Percentiles rank a stretch among this genome's conserved stretches.
Conservation (phyloP, 768 basidiomycete genomes). For the Podaxis mareebaensis region DNA sequence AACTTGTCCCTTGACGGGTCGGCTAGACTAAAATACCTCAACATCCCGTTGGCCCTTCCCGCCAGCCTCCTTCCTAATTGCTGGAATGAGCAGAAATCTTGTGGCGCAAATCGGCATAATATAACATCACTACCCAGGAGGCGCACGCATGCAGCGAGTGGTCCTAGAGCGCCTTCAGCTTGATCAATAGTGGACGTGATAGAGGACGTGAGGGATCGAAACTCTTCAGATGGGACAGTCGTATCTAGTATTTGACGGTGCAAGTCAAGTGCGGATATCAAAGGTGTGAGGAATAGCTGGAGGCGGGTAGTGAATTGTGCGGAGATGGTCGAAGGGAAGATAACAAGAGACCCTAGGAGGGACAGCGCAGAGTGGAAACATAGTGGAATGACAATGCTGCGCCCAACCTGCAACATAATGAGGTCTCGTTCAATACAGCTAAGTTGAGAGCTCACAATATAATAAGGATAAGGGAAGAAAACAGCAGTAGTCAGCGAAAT, state of each 20-base stretch:
- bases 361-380: conserved; percentile 58
- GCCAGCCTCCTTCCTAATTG: conserved; percentile 48
- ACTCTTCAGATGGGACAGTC: conserved; percentile 41
- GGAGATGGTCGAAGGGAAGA: conserved; percentile 69
- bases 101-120: conserved; percentile 59
- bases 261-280: conserved; percentile 43
- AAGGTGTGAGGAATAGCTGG: conserved; percentile 46
- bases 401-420: conserved; percentile 41
- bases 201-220: conserved; percentile 29
- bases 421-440: neutral
- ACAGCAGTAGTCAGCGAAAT: conserved; percentile 57
- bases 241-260: conserved; percentile 49
- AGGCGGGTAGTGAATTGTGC: conserved; percentile 55
- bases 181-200: conserved; percentile 34
- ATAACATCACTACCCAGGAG: conserved; percentile 61
- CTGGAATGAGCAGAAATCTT: conserved; percentile 55
- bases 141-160: conserved; percentile 50
- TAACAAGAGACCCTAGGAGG: conserved; percentile 47
- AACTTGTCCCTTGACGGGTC: conserved; percentile 64
- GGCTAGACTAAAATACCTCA: conserved; percentile 60
- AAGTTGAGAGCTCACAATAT: conserved; percentile 34
- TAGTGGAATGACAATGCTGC: conserved; percentile 55
- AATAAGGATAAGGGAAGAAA: conserved; percentile 68
- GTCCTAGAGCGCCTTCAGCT: conserved; percentile 51
- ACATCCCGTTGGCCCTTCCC: conserved; percentile 63